These are phyloP conservation scores for Furcasterigmium furcatum DNA, from an alignment of 2,329 filamentous ascomycete genomes.

Conservation along the genomic window DNA sequence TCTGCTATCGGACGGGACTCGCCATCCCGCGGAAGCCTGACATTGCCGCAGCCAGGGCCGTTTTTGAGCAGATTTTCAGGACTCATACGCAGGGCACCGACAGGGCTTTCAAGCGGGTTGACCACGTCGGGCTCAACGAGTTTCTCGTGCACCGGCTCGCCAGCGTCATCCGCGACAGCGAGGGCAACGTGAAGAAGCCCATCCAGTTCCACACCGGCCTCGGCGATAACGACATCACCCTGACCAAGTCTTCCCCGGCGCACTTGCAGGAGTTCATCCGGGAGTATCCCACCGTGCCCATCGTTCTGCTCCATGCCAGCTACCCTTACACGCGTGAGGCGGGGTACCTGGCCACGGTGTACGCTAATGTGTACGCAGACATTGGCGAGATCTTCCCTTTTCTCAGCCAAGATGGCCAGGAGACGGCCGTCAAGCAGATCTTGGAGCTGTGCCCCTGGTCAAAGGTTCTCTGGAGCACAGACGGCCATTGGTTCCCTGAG, in stretches of 20 bases:
- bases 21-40: slow-evolving; percentile 48
- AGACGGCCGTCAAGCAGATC: slow-evolving; percentile 65
- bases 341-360: slow-evolving; percentile 74
- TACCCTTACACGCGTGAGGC: slow-evolving; percentile 80
- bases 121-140: slow-evolving; percentile 65
- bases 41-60: slow-evolving; percentile 34
- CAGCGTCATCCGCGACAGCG: slow-evolving; percentile 47
- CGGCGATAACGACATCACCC: slow-evolving; percentile 73
- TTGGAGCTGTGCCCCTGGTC: slow-evolving; percentile 72
- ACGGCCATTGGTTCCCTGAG: slow-evolving; percentile 77
- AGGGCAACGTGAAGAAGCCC: slow-evolving; percentile 56
- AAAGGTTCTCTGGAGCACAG: slow-evolving; percentile 78
- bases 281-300: slow-evolving; percentile 64
- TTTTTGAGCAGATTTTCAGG: slow-evolving; percentile 32
- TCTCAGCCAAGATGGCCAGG: slow-evolving; percentile 73
- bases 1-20: slow-evolving; percentile 78
- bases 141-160: slow-evolving; percentile 65
- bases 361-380: slow-evolving; percentile 78
- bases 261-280: slow-evolving; percentile 73
- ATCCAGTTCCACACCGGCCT: slow-evolving; percentile 83
- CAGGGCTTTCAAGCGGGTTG: slow-evolving; percentile 47
- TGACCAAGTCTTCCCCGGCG: slow-evolving; percentile 69
- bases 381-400: slow-evolving; percentile 81
- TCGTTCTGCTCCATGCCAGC: slow-evolving; percentile 75
- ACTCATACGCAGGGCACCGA: slow-evolving; percentile 14